A percentile compares a stretch with the other conserved stretches of the same genome.
Conservation (phyloP, 2,329 filamentous ascomycete genomes). For the Blastomyces gilchristii region DNA sequence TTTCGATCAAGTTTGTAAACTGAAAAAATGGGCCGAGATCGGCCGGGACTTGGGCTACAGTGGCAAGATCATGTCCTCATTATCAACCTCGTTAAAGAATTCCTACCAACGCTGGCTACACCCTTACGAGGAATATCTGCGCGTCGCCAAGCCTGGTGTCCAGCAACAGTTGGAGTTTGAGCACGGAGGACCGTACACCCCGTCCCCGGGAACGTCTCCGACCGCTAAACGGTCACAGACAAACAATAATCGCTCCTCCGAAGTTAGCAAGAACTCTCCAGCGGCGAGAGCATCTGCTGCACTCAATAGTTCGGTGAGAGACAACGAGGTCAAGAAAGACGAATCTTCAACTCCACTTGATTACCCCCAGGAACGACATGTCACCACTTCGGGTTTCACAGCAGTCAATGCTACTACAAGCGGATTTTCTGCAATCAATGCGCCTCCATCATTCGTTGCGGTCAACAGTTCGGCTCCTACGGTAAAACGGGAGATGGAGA, state of each 20-base stretch:
- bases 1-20: constrained; percentile 92
- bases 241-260: constrained; percentile 38
- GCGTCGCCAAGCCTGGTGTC: constrained; percentile 85
- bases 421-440: constrained; percentile 52
- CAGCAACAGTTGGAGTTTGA: constrained; percentile 90
- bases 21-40: constrained; percentile 98
- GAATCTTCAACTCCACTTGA: constrained; percentile 29
- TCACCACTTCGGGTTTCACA: constrained; percentile 50
- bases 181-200: constrained; percentile 81
- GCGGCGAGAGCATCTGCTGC: constrained; percentile 49
- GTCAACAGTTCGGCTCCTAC: constrained; percentile 28
- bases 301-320: constrained; percentile 46
- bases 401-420: constrained; percentile 54
- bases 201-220: constrained; percentile 63
- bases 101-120: constrained; percentile 95
- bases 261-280: constrained; percentile 55
- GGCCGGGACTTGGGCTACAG: constrained; percentile 93
- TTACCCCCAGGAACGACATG: constrained; percentile 30
- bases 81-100: constrained; percentile 96
- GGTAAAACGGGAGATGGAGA: constrained; percentile 45
- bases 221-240: constrained; percentile 44
- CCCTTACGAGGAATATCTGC: constrained; percentile 90
- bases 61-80: constrained; percentile 98
- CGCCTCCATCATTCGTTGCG: constrained; percentile 35
- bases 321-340: constrained; percentile 24